Conservation (phyloP, 2,329 filamentous ascomycete species). For the Nothopassalora personata region DNA sequence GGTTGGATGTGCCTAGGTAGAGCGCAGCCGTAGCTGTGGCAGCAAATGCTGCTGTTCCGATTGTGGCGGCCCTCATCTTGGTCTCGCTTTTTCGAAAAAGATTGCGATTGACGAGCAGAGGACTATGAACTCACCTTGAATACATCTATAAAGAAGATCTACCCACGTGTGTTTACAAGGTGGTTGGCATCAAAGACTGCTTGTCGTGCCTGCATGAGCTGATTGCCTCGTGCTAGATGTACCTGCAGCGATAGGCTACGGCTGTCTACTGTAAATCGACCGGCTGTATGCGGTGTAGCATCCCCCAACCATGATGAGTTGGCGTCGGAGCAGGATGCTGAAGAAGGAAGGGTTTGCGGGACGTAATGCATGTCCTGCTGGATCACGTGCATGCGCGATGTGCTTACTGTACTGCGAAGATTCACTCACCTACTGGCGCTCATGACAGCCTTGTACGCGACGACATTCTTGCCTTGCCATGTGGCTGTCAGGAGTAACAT, state of each 20-base stretch:
- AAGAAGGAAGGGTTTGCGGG: background rate
- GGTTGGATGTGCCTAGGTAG: constrained; percentile 42
- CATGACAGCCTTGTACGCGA: too few relatives aligned
- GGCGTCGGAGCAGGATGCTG: background rate
- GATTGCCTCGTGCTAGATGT: constrained; percentile 15
- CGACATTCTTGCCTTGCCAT: too few relatives aligned
- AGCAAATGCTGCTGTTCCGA: constrained; percentile 13
- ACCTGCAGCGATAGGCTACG: constrained; percentile 22
- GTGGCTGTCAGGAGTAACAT: too few relatives aligned
- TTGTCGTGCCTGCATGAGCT: constrained; percentile 8
- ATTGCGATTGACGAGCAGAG: background rate
- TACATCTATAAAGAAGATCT: constrained; percentile 19
- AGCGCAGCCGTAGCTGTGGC: constrained; percentile 33
- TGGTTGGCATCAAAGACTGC: background rate
- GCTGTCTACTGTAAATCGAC: background rate
- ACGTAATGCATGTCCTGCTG: background rate
- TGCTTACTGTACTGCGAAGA: too few relatives aligned
- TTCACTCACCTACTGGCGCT: too few relatives aligned
- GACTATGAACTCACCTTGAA: constrained; percentile 31
- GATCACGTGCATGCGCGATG: too few relatives aligned
- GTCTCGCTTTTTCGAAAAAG: background rate
- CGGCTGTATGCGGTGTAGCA: constrained; percentile 1
- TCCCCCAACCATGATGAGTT: background rate
- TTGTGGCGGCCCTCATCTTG: constrained; percentile 17
- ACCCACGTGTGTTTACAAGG: background rate